phyloP scores from a whole-genome alignment of 2,329 filamentous ascomycete genomes.

The Hypocreales sp. region DNA sequence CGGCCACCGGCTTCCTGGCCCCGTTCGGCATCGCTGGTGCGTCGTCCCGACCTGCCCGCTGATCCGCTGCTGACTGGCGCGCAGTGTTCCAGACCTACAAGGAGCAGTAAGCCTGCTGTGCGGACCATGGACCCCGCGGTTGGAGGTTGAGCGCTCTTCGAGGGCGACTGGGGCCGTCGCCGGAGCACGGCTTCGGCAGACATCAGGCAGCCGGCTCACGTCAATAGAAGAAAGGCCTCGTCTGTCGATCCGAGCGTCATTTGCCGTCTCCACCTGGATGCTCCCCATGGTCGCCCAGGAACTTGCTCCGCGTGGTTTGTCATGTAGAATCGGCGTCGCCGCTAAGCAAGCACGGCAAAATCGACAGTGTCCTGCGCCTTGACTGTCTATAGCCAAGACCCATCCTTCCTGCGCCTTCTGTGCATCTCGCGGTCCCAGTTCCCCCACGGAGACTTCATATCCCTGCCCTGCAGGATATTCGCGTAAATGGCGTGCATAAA shows the following conservation, averaged over 20 bases:
- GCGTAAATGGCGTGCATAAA: slow-evolving; percentile 32
- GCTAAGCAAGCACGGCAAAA: too few species aligned
- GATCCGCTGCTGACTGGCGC: slow-evolving; percentile 1
- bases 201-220: slow-evolving; percentile 11
- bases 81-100: slow-evolving; percentile 34
- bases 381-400: slow-evolving; percentile 12
- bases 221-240: slow-evolving; percentile 11
- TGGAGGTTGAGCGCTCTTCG: slow-evolving; percentile 7
- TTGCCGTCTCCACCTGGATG: neutral
- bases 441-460: slow-evolving; percentile 12
- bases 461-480: slow-evolving; percentile 20
- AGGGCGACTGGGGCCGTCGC: too few species aligned
- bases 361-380: too few species aligned
- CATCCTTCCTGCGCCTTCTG: slow-evolving; percentile 12
- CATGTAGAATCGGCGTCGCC: too few species aligned
- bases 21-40: slow-evolving; percentile 49
- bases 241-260: slow-evolving; percentile 7
- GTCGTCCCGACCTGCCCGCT: slow-evolving; percentile 15
- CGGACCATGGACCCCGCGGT: slow-evolving; percentile 4
- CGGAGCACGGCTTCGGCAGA: slow-evolving; percentile 18
- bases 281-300: neutral
- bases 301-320: too few species aligned
- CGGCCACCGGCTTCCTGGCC: slow-evolving; percentile 36
- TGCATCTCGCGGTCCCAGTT: slow-evolving; percentile 10
- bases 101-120: slow-evolving; percentile 15